Base-by-base conservation (phyloP, 2,329 filamentous ascomycete genomes). In the Cryphonectria radicalis region DNA sequence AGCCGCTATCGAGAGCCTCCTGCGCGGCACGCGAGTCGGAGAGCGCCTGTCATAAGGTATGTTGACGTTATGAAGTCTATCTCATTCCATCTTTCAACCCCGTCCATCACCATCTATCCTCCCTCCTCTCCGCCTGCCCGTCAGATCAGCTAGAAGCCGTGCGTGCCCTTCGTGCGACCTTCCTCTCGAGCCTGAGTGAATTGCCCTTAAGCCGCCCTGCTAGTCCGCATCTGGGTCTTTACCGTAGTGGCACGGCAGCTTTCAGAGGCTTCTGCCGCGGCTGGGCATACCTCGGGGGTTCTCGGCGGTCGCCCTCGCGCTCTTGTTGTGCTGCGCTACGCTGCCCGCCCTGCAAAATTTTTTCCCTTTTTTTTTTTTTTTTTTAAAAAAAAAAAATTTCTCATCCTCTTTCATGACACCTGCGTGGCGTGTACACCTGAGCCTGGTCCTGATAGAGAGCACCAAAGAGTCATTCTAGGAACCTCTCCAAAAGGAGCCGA, bases 201-300 rank as follows among this genome's bases (percentile, higher is more conserved):
- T 25, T 8, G 40, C 66, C 40, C 40, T 46, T 28, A 46, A 43
- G 53, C 50, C 40, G 66, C 55, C 6, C 42, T 67, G 55, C 66
- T 67, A 67, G 37, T 60, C 55, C 66, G 57, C 25, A 67, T 60
- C 57, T 53, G 40, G 66, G 66, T 35, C 50, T 19, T 50, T 50
- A 43, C 64, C 57, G 35, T 42, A 35, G 55, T 67, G 37, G 37
- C 66, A 67, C 66, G 43, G 37, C 40, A 60, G 22, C 66, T 50
- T 10, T 67, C 43, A 32, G 46, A 62, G 32, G 55, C 25, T 60
- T 62, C 37, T 67, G 40, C 55, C 37, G 40, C 66, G 25, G 43
- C 55, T 65, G 63, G 42, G 43, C 63, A 53, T 50, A 65, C 43
- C 19, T 43, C 66, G 66, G 40, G 37, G 28, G 11, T 66, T 57